A percentile compares a stretch with the other conserved stretches of the same genome.
These are phyloP conservation scores for Pisolithus tinctorius DNA, from an alignment of 768 basidiomycete species.

Conservation along the genomic window DNA sequence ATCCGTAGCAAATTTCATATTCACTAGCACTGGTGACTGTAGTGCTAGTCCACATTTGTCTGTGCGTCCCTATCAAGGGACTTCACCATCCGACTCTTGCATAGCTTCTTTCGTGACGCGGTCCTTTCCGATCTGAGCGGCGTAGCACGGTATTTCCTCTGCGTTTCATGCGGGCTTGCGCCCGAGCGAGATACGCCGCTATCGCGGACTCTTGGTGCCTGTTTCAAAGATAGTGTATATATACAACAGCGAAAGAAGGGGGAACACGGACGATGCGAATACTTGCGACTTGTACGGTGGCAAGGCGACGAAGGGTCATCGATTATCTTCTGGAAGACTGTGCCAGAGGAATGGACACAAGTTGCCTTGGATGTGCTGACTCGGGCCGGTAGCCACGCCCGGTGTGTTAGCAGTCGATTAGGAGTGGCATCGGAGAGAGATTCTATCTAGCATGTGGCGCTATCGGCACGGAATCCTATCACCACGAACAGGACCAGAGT, in stretches of 20 bases:
- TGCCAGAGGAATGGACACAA: conserved; percentile 87
- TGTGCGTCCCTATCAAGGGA: too few relatives aligned
- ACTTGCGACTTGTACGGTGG: conserved; percentile 78
- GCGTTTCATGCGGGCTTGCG: too few relatives aligned
- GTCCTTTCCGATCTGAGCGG: too few relatives aligned
- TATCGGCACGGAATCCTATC: conserved; percentile 34
- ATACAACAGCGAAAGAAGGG: too few relatives aligned
- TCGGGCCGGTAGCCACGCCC: neutral
- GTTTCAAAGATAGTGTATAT: neutral
- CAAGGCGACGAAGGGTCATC: conserved; percentile 68
- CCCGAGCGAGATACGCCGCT: too few relatives aligned
- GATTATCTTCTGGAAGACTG: conserved; percentile 77
- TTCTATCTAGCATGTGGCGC: neutral
- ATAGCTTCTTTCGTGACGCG: too few relatives aligned
- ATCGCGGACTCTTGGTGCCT: too few relatives aligned
- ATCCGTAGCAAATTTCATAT: too few relatives aligned
- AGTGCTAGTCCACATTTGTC: too few relatives aligned
- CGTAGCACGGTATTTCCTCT: too few relatives aligned
- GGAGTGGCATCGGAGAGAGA: neutral
- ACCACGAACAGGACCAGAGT: conserved; percentile 78
- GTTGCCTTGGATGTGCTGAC: conserved; percentile 76
- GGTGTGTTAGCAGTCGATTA: neutral
- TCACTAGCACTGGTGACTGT: too few relatives aligned
- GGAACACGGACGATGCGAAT: conserved; percentile 60
- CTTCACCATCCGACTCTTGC: too few relatives aligned